These are phyloP conservation scores for Strobilomyces dryophilus DNA, from an alignment of 768 basidiomycete species.

Conservation along the genomic window DNA sequence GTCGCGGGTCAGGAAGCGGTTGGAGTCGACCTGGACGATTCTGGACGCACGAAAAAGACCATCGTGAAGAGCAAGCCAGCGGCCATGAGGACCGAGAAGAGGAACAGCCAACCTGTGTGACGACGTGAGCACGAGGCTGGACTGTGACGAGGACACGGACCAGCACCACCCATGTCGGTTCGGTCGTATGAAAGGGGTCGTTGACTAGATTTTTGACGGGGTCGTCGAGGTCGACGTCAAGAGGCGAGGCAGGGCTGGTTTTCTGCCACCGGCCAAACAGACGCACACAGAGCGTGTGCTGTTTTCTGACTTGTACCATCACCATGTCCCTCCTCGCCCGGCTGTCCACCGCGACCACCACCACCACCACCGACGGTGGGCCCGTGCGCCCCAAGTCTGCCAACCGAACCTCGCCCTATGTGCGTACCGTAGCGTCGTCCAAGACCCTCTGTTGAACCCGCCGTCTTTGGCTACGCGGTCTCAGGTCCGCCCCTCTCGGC, in stretches of 20 bases:
- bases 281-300: conserved; percentile 13
- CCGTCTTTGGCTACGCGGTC: not conserved
- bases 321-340: conserved; percentile 31
- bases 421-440: conserved; percentile 30
- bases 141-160: conserved; percentile 25
- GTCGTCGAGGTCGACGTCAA: not conserved
- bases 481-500: conserved; percentile 42
- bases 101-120: conserved; percentile 87
- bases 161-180: conserved; percentile 40
- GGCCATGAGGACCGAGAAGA: conserved; percentile 93
- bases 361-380: conserved; percentile 22
- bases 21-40: conserved; percentile 33
- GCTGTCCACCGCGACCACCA: conserved; percentile 13
- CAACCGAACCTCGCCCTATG: conserved; percentile 31
- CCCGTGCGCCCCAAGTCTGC: conserved; percentile 30
- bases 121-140: not conserved
- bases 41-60: conserved; percentile 92
- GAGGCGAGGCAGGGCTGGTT: not conserved
- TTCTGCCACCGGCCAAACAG: conserved; percentile 30
- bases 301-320: conserved; percentile 6
- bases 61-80: conserved; percentile 95
- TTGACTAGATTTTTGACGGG: not conserved
- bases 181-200: not conserved
- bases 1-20: conserved; percentile 1
- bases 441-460: conserved; percentile 14